Evolutionary conservation across 2,329 filamentous ascomycete species (phyloP), one percentile per base, ranked within the genome.

Genomic region (Rhinocladiella mackenziei): DNA sequence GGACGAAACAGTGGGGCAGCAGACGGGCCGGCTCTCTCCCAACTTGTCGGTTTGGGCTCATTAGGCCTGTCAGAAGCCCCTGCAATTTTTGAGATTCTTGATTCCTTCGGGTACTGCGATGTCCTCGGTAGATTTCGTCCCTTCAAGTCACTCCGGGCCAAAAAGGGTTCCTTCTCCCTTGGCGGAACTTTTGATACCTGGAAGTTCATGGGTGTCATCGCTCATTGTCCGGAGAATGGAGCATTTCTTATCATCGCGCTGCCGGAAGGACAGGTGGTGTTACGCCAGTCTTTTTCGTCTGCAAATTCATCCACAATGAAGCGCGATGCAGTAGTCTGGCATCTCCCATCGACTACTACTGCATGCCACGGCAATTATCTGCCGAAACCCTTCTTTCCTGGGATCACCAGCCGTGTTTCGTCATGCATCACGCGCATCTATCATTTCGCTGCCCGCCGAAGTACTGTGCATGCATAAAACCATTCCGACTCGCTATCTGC

Each of bases 391-490:
- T 19, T 17, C 18, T 9, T 17, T 25, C 17, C 25, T 18, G 11
- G 34, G 11, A 18, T 29, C 14, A 10, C 14, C 39, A 30, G 18
- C 19, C 14, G 31, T 35, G 41, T 22, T 19, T 40, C 19, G 33
- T 15, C 31, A 14, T 8, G 20, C 11, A 50, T 50, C 36, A 50
- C 47, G 26, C 32, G 36, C 43, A 50, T 39, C 14, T 31, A 6
- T 23, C 17, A 11, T 31, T 36, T 14, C 19, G 43, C 35, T n/a
- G 10, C 4, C 26, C 26, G n/a, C 40, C 40, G 36, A 51, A 51
- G 48, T 42, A 51, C 48, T n/a, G n/a, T n/a, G n/a, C 41, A 39
- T 45, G 48, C 48, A 48, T 51, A 40, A 43, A 23, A 15, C 17
- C 9, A 10, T 5, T 33, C 41, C 23, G 33, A 37, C 34, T 37